A percentile compares a stretch with the other conserved stretches of the same genome.
Evolutionary conservation across 2,329 filamentous ascomycete genomes (phyloP).

Genomic region (Orbilia ellipsospora): DNA sequence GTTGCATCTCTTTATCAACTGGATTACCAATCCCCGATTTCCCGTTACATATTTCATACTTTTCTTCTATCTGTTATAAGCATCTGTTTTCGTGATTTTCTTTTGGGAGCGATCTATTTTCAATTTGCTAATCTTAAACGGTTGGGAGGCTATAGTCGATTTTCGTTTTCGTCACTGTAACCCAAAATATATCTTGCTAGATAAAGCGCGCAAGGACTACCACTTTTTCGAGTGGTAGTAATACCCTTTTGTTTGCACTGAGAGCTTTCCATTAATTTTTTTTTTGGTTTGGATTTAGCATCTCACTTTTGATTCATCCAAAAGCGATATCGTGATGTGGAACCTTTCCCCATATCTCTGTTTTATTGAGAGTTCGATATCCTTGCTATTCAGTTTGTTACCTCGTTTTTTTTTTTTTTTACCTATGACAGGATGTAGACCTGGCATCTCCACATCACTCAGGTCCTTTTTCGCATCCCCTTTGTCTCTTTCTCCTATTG

Average conservation of each 20-base stretch:
- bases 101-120: slow-evolving; percentile 49
- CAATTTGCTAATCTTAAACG: slow-evolving; percentile 52
- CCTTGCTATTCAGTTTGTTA: slow-evolving; percentile 28
- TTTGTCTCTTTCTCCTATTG: slow-evolving; percentile 29
- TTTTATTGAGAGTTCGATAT: slow-evolving; percentile 45
- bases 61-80: slow-evolving; percentile 9
- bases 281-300: slow-evolving; percentile 39
- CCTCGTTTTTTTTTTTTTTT: slow-evolving; percentile 5
- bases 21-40: slow-evolving; percentile 5
- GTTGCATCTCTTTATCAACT: slow-evolving; percentile 2
- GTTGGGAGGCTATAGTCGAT: slow-evolving; percentile 54
- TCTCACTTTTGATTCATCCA: slow-evolving; percentile 19
- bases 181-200: slow-evolving; percentile 42
- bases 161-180: slow-evolving; percentile 47
- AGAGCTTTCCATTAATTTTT: slow-evolving; percentile 38
- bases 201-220: slow-evolving; percentile 47
- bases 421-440: slow-evolving; percentile 23
- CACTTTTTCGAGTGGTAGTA: slow-evolving; percentile 36
- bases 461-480: slow-evolving; percentile 10
- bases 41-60: background rate
- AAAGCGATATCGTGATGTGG: slow-evolving; percentile 49
- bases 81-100: slow-evolving; percentile 1
- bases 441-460: slow-evolving; percentile 24
- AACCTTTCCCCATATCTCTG: slow-evolving; percentile 20
- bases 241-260: slow-evolving; percentile 23